A percentile compares a stretch with the other conserved stretches of the same genome.
These are phyloP conservation scores for Zizania latifolia DNA, from an alignment of 176 grass and related monocot species.

Conservation along the genomic window DNA sequence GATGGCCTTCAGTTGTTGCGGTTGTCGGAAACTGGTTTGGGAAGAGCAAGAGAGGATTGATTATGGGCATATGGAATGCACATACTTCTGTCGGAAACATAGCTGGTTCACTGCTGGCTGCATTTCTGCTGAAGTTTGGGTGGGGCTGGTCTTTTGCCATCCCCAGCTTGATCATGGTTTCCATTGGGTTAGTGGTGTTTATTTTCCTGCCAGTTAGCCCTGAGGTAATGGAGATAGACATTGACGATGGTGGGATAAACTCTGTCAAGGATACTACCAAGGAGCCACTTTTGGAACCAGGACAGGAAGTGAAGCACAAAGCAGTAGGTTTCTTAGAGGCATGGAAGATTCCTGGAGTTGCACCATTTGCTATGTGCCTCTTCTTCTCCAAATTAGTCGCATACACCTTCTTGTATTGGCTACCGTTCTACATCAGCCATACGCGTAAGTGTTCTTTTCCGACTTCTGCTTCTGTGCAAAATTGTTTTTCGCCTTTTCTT, in stretches of 20 bases:
- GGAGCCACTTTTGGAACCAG: conserved; percentile 52
- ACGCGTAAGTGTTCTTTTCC: conserved; percentile 48
- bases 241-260: conserved; percentile 33
- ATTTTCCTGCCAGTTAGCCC: conserved; percentile 59
- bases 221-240: conserved; percentile 46
- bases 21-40: conserved; percentile 88
- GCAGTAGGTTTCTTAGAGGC: conserved; percentile 68
- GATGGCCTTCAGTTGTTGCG: conserved; percentile 83
- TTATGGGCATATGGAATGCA: conserved; percentile 93
- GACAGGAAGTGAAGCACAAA: conserved; percentile 42
- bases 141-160: conserved; percentile 88
- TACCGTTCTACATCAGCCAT: conserved; percentile 90
- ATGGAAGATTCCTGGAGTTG: conserved; percentile 76
- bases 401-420: conserved; percentile 90
- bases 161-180: conserved; percentile 64
- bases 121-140: conserved; percentile 64
- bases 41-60: conserved; percentile 78
- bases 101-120: conserved; percentile 70
- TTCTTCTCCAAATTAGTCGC: conserved; percentile 92
- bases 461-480: conserved; percentile 4
- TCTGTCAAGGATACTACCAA: conserved; percentile 30
- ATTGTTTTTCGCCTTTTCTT: background rate
- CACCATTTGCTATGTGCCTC: conserved; percentile 65
- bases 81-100: conserved; percentile 81
- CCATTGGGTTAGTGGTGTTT: conserved; percentile 56